A percentile compares a stretch with the other conserved stretches of the same genome.
phyloP scores from a whole-genome alignment of 192 early-diverging fungal genomes.

The Dispira simplex region DNA sequence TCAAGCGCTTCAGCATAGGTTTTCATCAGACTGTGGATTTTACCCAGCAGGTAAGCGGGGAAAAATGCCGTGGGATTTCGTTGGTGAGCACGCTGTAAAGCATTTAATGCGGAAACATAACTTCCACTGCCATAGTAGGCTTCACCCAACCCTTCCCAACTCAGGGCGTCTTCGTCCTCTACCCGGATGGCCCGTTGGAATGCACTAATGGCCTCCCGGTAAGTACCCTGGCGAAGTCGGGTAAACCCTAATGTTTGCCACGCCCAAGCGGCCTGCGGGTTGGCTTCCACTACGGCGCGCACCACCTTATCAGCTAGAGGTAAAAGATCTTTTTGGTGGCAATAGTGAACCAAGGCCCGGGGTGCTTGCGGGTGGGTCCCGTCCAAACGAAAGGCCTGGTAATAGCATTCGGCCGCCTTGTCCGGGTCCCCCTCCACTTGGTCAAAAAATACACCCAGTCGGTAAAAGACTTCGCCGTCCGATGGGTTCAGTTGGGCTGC shows the following conservation, averaged over 20 bases:
- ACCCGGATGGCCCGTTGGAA: slow-evolving; percentile 77
- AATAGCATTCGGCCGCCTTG: slow-evolving; percentile 70
- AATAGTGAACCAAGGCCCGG: slow-evolving; percentile 42
- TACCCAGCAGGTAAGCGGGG: slow-evolving; percentile 27
- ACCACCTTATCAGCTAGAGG: slow-evolving; percentile 34
- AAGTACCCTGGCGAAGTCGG: slow-evolving; percentile 30
- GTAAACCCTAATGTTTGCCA: slow-evolving; percentile 66
- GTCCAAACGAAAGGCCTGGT: slow-evolving; percentile 60
- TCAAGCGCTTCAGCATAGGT: slow-evolving; percentile 26
- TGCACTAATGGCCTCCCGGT: slow-evolving; percentile 37
- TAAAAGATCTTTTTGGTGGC: slow-evolving; percentile 26
- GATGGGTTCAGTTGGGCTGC: slow-evolving; percentile 54
- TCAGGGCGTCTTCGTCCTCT: slow-evolving; percentile 37
- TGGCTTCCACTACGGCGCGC: slow-evolving; percentile 19
- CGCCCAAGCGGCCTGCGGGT: slow-evolving; percentile 49
- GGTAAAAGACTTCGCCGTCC: slow-evolving; percentile 48
- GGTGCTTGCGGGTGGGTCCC: slow-evolving; percentile 49
- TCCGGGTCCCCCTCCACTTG: slow-evolving; percentile 40
- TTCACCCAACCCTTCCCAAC: slow-evolving; percentile 71
- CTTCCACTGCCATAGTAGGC: slow-evolving; percentile 51
- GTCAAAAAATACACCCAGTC: slow-evolving; percentile 69
- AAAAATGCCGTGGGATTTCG: slow-evolving; percentile 36
- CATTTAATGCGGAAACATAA: slow-evolving; percentile 59
- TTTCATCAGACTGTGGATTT: slow-evolving; percentile 34
- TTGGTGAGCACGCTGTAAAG: slow-evolving; percentile 50